These are phyloP conservation scores for Lachnellula arida DNA, from an alignment of 2,329 filamentous ascomycete genomes.

Conservation along the genomic window DNA sequence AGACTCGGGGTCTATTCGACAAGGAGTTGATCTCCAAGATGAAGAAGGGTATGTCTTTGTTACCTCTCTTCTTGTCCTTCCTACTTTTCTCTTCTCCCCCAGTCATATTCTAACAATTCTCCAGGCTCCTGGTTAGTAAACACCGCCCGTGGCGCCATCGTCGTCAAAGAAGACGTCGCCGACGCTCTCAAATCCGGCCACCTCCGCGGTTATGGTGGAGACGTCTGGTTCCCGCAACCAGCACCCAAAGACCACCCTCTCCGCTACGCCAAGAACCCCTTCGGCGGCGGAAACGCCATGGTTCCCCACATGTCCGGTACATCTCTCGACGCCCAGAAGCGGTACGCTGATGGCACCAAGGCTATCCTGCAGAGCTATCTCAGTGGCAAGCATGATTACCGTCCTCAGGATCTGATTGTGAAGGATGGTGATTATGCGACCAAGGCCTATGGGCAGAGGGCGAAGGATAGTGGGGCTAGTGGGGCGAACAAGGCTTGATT, in stretches of 20 bases:
- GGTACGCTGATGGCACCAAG: slow-evolving; percentile 86
- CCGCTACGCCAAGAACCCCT: slow-evolving; percentile 88
- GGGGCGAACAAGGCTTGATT: slow-evolving; percentile 18
- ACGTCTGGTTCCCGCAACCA: slow-evolving; percentile 92
- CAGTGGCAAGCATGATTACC: slow-evolving; percentile 81
- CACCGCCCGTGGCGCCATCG: slow-evolving; percentile 96
- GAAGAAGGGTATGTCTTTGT: slow-evolving; percentile 95
- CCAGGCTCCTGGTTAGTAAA: slow-evolving; percentile 92
- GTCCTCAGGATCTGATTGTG: slow-evolving; percentile 85
- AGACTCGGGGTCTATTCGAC: slow-evolving; percentile 95
- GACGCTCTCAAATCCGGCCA: slow-evolving; percentile 88
- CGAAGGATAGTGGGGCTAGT: slow-evolving; percentile 16
- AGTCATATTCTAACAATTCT: slow-evolving; percentile 41
- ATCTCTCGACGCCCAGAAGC: slow-evolving; percentile 94
- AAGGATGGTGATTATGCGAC: slow-evolving; percentile 88
- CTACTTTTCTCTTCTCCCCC: slow-evolving; percentile 48
- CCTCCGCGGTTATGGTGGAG: slow-evolving; percentile 81
- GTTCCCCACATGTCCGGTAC: slow-evolving; percentile 98
- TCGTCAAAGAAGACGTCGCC: slow-evolving; percentile 98
- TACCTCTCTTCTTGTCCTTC: too few relatives aligned
- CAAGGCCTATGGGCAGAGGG: slow-evolving; percentile 48
- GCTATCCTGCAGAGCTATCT: slow-evolving; percentile 89
- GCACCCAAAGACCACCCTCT: slow-evolving; percentile 90
- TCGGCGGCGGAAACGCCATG: slow-evolving; percentile 97
- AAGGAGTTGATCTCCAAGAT: slow-evolving; percentile 98